These are phyloP conservation scores for Fusarium tjaetaba DNA, from an alignment of 2,329 filamentous ascomycete species.

Conservation along the genomic window DNA sequence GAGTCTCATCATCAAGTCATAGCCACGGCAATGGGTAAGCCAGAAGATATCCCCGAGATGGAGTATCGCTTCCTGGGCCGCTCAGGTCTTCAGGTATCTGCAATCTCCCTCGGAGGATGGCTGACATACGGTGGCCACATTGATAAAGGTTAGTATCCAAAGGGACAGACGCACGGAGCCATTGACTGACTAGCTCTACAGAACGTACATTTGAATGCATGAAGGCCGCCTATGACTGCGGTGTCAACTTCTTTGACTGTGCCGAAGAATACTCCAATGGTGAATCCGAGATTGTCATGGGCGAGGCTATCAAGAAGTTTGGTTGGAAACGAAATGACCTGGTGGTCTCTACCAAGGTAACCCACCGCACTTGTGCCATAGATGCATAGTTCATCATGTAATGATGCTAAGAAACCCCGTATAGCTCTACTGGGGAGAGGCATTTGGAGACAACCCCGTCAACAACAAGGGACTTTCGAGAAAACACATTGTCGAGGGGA, in stretches of 20 bases:
- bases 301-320: constrained; percentile 67
- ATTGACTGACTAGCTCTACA: constrained; percentile 28
- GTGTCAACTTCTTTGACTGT: constrained; percentile 72
- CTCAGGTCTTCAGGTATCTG: constrained; percentile 77
- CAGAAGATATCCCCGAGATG: constrained; percentile 65
- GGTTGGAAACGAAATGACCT: constrained; percentile 70
- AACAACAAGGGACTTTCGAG: constrained; percentile 75
- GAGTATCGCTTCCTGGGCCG: constrained; percentile 77
- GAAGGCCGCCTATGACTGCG: constrained; percentile 68
- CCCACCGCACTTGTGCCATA: background rate
- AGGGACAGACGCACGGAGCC: background rate
- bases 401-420: background rate
- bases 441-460: constrained; percentile 68
- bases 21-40: constrained; percentile 49
- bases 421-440: constrained; percentile 71
- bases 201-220: constrained; percentile 65
- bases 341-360: constrained; percentile 69
- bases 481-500: constrained; percentile 76
- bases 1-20: background rate
- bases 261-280: constrained; percentile 68
- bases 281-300: constrained; percentile 71
- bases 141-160: constrained; percentile 61
- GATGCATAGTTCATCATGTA: background rate
- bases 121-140: constrained; percentile 81
- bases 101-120: constrained; percentile 78